These are phyloP conservation scores for Ehretia macrophylla DNA, from an alignment of 257 asterid genomes.

Conservation along the genomic window DNA sequence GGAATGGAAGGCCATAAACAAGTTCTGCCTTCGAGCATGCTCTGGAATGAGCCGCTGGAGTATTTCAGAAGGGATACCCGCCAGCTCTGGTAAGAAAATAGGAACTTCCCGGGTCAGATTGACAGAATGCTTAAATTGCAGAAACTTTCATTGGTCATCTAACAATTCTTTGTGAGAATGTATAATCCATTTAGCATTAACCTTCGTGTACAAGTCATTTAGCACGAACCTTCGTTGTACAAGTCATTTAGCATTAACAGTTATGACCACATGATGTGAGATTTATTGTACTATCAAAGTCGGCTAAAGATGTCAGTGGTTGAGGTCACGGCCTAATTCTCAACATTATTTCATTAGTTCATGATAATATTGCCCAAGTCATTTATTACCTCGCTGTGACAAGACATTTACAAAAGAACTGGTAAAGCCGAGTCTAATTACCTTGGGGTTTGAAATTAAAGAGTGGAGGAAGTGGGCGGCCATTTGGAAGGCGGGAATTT, in stretches of 20 bases:
- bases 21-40: slow-evolving; percentile 93
- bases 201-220: no score
- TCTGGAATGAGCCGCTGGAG: slow-evolving; percentile 86
- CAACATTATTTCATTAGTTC: no score
- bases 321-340: no score
- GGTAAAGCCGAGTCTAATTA: slow-evolving; percentile 16
- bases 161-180: no score
- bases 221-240: no score
- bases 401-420: not conserved
- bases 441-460: slow-evolving; percentile 91
- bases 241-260: no score
- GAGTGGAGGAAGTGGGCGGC: slow-evolving; percentile 99
- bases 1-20: slow-evolving; percentile 91
- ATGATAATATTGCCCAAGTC: no score
- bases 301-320: no score
- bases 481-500: slow-evolving; percentile 81
- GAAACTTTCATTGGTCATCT: no score
- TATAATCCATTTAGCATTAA: no score
- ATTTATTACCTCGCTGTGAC: not conserved
- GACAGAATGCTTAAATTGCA: not conserved
- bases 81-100: slow-evolving; percentile 57
- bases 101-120: not conserved
- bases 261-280: no score
- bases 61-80: slow-evolving; percentile 73
- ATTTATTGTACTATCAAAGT: no score